Evolutionary conservation across 148 eudicot species (phyloP), one percentile per base, ranked within the genome.

Genomic region (Nepenthes gracilis): DNA sequence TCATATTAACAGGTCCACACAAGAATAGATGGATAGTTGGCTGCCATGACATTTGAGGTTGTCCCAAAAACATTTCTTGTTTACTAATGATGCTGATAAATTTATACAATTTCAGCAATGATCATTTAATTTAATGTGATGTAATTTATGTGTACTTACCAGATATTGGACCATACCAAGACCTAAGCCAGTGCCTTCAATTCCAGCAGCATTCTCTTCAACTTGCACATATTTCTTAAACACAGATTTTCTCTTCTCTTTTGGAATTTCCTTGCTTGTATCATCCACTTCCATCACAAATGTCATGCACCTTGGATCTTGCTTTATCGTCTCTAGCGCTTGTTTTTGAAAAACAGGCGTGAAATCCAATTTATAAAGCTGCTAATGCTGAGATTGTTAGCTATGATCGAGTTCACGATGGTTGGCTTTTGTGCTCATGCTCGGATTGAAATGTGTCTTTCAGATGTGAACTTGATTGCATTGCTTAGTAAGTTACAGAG

Each of bases 181-280:
- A n/a, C 96, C 94, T 55, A 88, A 69, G 50, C 97, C 97, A 9
- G 96, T 88, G 70, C 97, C 97, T 68, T 69, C 76, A n/a, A 67
- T 76, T 43, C 72, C 80, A 10, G 34, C 64, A 14, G 75, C 76
- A 5, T 68, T 78, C 56, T 81, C 94, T 63, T 79, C 83, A 9
- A 92, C 83, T 59, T 92, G 98, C 55, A 84, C 86, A 72, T 85
- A 92, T 69, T 92, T 79, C 57, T 92, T 86, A 53, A 92, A 92
- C 36, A 92, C 84, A 1, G 67, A 64, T 35, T 61, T 53, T 32
- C 75, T 74, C 67, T 82, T 83, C 55, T 92, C 98, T 55, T 74
- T 82, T 4, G 96, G 96, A 15, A 92, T 83, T 33, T 96, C 96
- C 51, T 57, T 66, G 49, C 98, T 96, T 0, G 98, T 82, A 66